These are phyloP conservation scores for Skeletonema grethae DNA, from an alignment of 108 stramenopile species.

Conservation along the genomic window DNA sequence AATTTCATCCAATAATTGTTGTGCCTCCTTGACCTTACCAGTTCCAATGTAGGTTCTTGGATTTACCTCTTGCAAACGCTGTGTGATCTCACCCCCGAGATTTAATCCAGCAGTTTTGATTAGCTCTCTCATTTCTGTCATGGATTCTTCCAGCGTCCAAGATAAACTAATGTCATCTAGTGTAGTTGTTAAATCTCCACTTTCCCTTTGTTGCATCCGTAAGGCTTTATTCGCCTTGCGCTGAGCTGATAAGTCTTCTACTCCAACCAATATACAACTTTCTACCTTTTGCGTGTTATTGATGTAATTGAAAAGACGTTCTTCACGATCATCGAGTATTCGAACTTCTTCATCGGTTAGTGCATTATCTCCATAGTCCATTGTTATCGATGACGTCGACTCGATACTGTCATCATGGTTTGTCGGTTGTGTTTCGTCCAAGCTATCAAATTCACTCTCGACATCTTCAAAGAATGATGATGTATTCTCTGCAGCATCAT, in stretches of 20 bases:
- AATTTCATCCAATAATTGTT: conserved; percentile 56
- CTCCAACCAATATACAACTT: conserved; percentile 80
- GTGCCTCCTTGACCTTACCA: conserved; percentile 78
- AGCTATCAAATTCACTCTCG: conserved; percentile 19
- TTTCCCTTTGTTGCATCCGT: conserved; percentile 9
- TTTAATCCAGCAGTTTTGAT: conserved; percentile 91
- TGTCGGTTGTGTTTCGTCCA: neutral
- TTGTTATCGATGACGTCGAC: neutral
- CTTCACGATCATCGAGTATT: conserved; percentile 79
- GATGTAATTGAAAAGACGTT: conserved; percentile 68
- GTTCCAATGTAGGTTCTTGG: conserved; percentile 90
- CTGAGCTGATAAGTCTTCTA: conserved; percentile 64
- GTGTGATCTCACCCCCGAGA: conserved; percentile 77
- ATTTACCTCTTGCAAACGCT: conserved; percentile 90
- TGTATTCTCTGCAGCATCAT: neutral
- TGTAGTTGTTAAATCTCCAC: neutral
- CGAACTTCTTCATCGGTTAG: conserved; percentile 62
- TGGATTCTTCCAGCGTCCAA: conserved; percentile 85
- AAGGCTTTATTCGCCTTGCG: conserved; percentile 39
- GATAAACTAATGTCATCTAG: conserved; percentile 1
- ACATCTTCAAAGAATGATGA: conserved; percentile 13
- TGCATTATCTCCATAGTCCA: neutral
- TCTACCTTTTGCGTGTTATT: conserved; percentile 61
- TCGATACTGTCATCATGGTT: neutral
- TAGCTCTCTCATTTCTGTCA: conserved; percentile 94